These are phyloP conservation scores for Kodamaea sagamina DNA, from an alignment of 805 yeast genomes.

Conservation along the genomic window DNA sequence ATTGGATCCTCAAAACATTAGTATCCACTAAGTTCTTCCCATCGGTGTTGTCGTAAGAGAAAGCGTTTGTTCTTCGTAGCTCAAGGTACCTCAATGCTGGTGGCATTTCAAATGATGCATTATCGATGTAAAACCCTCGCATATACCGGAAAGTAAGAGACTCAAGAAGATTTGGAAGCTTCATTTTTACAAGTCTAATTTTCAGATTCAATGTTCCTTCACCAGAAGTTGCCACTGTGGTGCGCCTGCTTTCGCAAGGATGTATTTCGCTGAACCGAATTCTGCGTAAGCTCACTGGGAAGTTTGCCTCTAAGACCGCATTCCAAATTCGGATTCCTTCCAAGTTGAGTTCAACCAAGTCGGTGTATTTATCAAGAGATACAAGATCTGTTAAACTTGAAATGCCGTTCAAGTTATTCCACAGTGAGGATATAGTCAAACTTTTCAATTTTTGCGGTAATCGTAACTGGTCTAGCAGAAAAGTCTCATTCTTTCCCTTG, in stretches of 20 bases:
- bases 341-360: background rate
- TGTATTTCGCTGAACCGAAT: background rate
- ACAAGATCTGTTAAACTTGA: background rate
- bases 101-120: background rate
- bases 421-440: background rate
- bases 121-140: background rate
- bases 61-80: background rate
- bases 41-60: constrained; percentile 15
- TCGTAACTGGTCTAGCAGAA: background rate
- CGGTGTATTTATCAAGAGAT: too few species aligned
- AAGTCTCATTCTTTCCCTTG: background rate
- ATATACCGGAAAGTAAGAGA: background rate
- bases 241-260: background rate
- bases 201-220: background rate
- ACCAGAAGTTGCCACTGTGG: background rate
- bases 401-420: background rate
- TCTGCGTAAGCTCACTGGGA: background rate
- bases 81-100: background rate
- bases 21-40: background rate
- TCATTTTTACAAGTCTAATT: background rate
- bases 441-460: background rate
- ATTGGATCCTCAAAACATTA: background rate
- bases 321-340: background rate
- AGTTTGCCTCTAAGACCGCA: background rate
- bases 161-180: background rate